phyloP scores from a whole-genome alignment of 2,329 filamentous ascomycete species.

The Penicillium verrucosum region DNA sequence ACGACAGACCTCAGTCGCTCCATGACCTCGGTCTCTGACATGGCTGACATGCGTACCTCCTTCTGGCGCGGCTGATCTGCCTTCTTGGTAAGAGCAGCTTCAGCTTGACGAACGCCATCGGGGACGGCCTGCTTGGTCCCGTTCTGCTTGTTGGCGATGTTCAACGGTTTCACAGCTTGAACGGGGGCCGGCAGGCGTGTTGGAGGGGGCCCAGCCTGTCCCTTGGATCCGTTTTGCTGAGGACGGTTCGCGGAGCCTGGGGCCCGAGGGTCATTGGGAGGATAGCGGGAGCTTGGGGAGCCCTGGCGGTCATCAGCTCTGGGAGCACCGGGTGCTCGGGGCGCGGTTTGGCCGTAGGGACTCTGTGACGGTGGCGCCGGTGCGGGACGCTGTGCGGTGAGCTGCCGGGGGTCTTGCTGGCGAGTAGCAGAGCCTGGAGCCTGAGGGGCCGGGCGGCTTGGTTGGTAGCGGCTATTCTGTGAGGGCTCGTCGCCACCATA shows the following conservation, averaged over 20 bases:
- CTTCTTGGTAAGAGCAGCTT: constrained; percentile 83
- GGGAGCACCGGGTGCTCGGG: constrained; percentile 35
- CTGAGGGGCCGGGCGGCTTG: constrained; percentile 76
- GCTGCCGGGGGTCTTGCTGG: constrained; percentile 53
- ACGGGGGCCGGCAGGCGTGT: constrained; percentile 58
- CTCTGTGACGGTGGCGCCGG: constrained; percentile 59
- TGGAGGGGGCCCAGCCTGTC: constrained; percentile 47
- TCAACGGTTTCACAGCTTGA: constrained; percentile 69
- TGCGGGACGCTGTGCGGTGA: constrained; percentile 73
- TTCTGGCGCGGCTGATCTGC: constrained; percentile 68
- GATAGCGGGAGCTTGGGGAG: constrained; percentile 36
- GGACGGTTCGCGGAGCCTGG: constrained; percentile 43
- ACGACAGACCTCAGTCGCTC: constrained; percentile 89
- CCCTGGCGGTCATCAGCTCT: constrained; percentile 32
- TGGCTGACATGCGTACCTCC: constrained; percentile 96
- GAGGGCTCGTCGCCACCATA: constrained; percentile 56
- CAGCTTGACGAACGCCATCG: constrained; percentile 82
- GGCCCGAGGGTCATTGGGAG: constrained; percentile 33
- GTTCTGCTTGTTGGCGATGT: constrained; percentile 66
- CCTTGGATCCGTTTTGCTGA: constrained; percentile 46
- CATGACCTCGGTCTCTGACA: constrained; percentile 98
- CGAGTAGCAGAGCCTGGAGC: constrained; percentile 57
- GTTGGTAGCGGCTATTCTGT: constrained; percentile 68
- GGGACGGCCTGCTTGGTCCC: constrained; percentile 43
- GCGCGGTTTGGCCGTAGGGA: constrained; percentile 32